A percentile compares a stretch with the other conserved stretches of the same genome.
phyloP scores from a whole-genome alignment of 805 yeast species.

The Hanseniaspora hatyaiensis region DNA sequence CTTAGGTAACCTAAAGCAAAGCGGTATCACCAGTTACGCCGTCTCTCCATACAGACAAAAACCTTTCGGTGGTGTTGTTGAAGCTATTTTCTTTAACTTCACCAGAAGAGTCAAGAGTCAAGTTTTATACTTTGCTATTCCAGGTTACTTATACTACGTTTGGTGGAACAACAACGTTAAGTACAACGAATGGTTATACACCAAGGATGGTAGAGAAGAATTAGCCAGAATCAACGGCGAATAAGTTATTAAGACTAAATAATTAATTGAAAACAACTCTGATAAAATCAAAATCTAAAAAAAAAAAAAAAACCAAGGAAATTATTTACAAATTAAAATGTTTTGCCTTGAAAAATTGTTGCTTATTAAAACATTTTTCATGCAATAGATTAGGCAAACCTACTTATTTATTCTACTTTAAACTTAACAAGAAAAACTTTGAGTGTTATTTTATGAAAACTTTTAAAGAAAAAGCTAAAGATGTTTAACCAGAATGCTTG shows the following conservation, averaged over 20 bases:
- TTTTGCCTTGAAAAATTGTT: too few relatives aligned
- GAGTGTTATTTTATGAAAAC: too few relatives aligned
- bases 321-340: too few relatives aligned
- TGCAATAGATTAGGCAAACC: too few relatives aligned
- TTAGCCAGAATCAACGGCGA: conserved; percentile 50
- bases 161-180: conserved; percentile 80
- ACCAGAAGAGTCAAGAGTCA: conserved; percentile 89
- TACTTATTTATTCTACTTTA: too few relatives aligned
- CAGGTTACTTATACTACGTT: conserved; percentile 70
- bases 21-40: conserved; percentile 74
- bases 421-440: too few relatives aligned
- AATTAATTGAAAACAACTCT: too few relatives aligned
- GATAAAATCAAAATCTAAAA: too few relatives aligned
- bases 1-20: conserved; percentile 77
- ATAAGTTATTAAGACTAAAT: conserved; percentile 5
- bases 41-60: conserved; percentile 89
- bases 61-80: conserved; percentile 76
- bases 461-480: too few relatives aligned
- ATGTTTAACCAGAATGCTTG: too few relatives aligned
- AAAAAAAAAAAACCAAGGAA: not conserved
- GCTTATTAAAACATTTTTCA: too few relatives aligned
- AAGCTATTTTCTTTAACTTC: conserved; percentile 81
- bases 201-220: conserved; percentile 96
- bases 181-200: conserved; percentile 86
- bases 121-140: conserved; percentile 62